Base-by-base conservation (phyloP, 1,284 basidiomycete genomes). In the Neonothopanus nambi region DNA sequence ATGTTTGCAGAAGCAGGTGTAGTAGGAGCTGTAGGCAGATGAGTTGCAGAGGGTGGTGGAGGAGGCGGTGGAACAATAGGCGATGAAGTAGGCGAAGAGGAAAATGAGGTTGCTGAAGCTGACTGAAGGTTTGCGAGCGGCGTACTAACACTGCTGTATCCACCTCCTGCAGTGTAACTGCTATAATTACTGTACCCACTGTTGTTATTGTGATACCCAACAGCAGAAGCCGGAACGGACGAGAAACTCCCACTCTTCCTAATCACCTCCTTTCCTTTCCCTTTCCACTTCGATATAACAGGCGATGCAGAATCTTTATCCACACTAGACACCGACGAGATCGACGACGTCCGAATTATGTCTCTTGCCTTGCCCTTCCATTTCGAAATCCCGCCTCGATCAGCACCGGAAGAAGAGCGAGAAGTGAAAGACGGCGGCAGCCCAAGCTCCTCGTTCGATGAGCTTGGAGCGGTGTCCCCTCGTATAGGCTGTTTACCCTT, bases 351-450 rank as follows among this genome's bases (percentile, higher is more conserved):
- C 18, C 28, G 33, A 21, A 42, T 15, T 5, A 42, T 4, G 3
- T 51, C 40, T 18, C 43, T 40, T 21, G 39, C 48, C 23, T 50
- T 44, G 4, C 49, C 49, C 28, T 51, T 51, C 49, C 26, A 51
- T 7, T 51, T 51, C 24, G 49, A 43, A 26, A 37, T 35, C 8
- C 49, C 49, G 13, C 30, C 30, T 36, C 43, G 40, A 30, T 24
- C 43, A 4, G 42, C 5, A 26, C 47, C 47, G 15, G 43, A 43
- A 43, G 49, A 43, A 12, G 49, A n/a, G 18, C 41, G 49, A 8
- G 49, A 51, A n/a, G 49, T 39, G n/a, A 54, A 9, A 42, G 52
- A 54, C n/a, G 52, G 52, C n/a, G 52, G 52, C 21, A 54, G 41
- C 26, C 49, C 40, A 18, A 44, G 9, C 17, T 51, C 49, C 13